A percentile compares a stretch with the other conserved stretches of the same genome.
Conservation (phyloP, 768 basidiomycete species). For the Auricularia sp. region DNA sequence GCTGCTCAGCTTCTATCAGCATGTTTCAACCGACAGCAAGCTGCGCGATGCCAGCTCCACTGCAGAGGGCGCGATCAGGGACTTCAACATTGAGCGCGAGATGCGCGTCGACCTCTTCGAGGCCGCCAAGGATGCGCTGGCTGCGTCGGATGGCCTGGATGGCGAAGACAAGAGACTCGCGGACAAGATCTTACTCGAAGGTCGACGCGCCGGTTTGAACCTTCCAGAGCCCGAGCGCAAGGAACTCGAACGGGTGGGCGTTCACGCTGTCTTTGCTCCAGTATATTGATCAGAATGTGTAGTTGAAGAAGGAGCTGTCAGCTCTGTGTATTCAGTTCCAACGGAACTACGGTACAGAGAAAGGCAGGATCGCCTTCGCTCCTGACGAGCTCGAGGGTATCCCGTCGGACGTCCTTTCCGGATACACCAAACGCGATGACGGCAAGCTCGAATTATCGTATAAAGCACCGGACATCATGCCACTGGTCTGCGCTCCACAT, state of each 20-base stretch:
- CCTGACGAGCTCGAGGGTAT: background rate
- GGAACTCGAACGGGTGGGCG: slow-evolving; percentile 32
- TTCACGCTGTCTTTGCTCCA: background rate
- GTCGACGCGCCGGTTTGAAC: slow-evolving; percentile 68
- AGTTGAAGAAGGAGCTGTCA: slow-evolving; percentile 67
- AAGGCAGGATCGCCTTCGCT: background rate
- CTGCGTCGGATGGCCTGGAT: slow-evolving; percentile 39
- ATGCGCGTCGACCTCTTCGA: slow-evolving; percentile 77
- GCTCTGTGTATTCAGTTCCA: slow-evolving; percentile 67
- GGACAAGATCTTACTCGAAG: slow-evolving; percentile 73
- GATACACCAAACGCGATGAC: background rate
- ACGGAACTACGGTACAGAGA: background rate
- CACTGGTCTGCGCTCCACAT: slow-evolving; percentile 39
- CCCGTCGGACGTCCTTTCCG: background rate
- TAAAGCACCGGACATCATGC: slow-evolving; percentile 28
- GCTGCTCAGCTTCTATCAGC: slow-evolving; percentile 70
- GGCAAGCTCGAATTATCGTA: background rate
- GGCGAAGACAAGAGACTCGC: slow-evolving; percentile 65
- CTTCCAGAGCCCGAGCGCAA: slow-evolving; percentile 55
- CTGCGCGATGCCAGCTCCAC: slow-evolving; percentile 76
- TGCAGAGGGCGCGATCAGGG: slow-evolving; percentile 61
- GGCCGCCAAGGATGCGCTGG: slow-evolving; percentile 34
- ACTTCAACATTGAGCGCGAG: slow-evolving; percentile 64
- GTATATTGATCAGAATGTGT: background rate
- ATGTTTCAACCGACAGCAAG: slow-evolving; percentile 62